Percentiles rank a stretch among this genome's conserved stretches.
phyloP scores from a whole-genome alignment of 495 filamentous ascomycete species.

The Pseudomonodictys pantanalensis region DNA sequence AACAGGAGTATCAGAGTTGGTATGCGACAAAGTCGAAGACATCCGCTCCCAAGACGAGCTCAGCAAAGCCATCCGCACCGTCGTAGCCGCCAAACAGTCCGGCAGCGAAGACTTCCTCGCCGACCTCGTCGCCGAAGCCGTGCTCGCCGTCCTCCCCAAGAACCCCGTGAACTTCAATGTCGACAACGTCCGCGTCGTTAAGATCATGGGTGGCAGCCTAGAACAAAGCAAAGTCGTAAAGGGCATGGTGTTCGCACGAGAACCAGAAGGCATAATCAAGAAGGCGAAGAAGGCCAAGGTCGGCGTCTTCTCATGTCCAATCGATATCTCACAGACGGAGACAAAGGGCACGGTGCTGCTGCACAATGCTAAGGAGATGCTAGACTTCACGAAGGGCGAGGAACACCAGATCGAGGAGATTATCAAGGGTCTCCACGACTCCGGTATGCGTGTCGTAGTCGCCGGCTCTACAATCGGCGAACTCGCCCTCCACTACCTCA shows the following conservation, averaged over 20 bases:
- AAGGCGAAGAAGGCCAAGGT: conserved; percentile 91
- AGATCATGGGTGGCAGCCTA: conserved; percentile 97
- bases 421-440: conserved; percentile 95
- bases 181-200: conserved; percentile 97
- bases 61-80: conserved; percentile 92
- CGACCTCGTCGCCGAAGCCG: conserved; percentile 83
- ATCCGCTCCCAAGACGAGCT: conserved; percentile 75
- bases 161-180: conserved; percentile 99
- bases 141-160: conserved; percentile 91
- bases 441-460: conserved; percentile 85
- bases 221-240: conserved; percentile 91
- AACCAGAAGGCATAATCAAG: conserved; percentile 82
- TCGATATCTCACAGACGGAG: conserved; percentile 95
- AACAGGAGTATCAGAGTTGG: conserved; percentile 60
- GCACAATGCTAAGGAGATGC: conserved; percentile 97
- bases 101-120: conserved; percentile 88
- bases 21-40: conserved; percentile 85
- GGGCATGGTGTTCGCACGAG: conserved; percentile 96
- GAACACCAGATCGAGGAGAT: conserved; percentile 83
- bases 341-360: conserved; percentile 99
- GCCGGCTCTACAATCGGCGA: conserved; percentile 91
- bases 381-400: conserved; percentile 96
- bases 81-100: conserved; percentile 93
- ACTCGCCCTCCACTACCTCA: conserved; percentile 94
- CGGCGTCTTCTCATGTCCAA: conserved; percentile 91